These are phyloP conservation scores for Pichia eremophila DNA, from an alignment of 805 yeast species.

Conservation along the genomic window DNA sequence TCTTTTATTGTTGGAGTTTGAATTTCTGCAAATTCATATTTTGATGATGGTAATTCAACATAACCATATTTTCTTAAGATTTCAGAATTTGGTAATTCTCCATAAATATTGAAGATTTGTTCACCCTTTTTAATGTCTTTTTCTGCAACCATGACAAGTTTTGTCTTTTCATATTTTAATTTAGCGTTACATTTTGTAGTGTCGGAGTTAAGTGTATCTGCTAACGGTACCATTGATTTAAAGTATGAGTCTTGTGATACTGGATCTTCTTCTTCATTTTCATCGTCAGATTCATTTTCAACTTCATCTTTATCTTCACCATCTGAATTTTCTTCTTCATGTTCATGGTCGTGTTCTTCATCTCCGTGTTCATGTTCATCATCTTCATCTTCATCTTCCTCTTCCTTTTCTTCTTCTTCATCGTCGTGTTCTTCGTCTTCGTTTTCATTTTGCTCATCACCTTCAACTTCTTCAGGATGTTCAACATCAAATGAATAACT, in stretches of 20 bases:
- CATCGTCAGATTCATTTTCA: conserved; percentile 13
- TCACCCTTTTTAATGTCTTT: conserved; percentile 51
- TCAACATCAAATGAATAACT: conserved; percentile 87
- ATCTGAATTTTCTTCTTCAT: conserved; percentile 18
- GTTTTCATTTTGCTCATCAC: conserved; percentile 13
- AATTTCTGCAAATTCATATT: conserved; percentile 75
- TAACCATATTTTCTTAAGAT: conserved; percentile 85
- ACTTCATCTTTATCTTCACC: conserved; percentile 15
- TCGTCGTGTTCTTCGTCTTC: conserved; percentile 15
- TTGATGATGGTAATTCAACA: conserved; percentile 64
- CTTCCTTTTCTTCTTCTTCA: conserved; percentile 27
- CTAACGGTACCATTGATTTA: conserved; percentile 89
- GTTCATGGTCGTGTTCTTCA: conserved; percentile 18
- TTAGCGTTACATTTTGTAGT: conserved; percentile 69
- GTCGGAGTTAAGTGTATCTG: conserved; percentile 86
- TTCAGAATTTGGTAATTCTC: conserved; percentile 88
- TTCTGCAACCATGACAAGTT: conserved; percentile 63
- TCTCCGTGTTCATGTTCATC: conserved; percentile 8
- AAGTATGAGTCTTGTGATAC: conserved; percentile 27
- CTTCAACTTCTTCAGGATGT: conserved; percentile 20
- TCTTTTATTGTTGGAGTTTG: conserved; percentile 34
- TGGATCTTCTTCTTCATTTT: conserved; percentile 15
- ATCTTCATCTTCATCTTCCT: conserved; percentile 24
- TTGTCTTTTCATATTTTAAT: conserved; percentile 39
- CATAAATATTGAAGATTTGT: conserved; percentile 83